Base-by-base conservation (phyloP, 306 rosid genomes). In the Prunus fruticosa region DNA sequence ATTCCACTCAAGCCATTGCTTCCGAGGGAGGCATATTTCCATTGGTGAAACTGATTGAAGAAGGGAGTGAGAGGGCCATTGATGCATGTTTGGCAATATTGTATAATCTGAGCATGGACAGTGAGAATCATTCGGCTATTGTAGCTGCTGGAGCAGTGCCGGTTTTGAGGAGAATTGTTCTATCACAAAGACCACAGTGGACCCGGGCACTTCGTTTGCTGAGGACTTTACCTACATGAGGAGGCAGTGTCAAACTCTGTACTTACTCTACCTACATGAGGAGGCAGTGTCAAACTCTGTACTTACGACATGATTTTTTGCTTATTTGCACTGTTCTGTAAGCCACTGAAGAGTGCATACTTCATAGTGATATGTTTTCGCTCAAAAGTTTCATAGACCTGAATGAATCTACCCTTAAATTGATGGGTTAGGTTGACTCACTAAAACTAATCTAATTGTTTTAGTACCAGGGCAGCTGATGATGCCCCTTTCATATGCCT, bases 61-160 rank as follows among this genome's bases (percentile, higher is more conserved):
- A 88, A 81, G 98, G 98, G 3, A 85, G 91, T 78, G 97, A 82
- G 54, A 80, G 76, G 64, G 91, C 84, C 7, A 72, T 83, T 3
- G 98, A 94, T 78, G 94, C 98, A 74, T 80, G 91, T 57, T 78
- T 94, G 81, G 87, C 88, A n/a, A 78, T 89, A 65, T 72, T 94
- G 49, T 82, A 89, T 80, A 91, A 89, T 84, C 86, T 94, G 79
- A 89, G 98, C 84, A 87, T 86, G 93, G 94, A 91, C 80, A 56
- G 77, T 61, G 93, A 91, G 85, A 94, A 91, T 71, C 98, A 90
- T 85, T 34, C 86, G 2, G 88, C 86, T 52, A 86, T 94, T 57
- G 20, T 91, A 69, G 89, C 91, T 50, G 96, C 96, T 41, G 96
- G 97, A 50, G 95, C 87, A 2, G 91, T 89, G 52, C 91, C 91